phyloP scores from a whole-genome alignment of 441 rosid genomes.

The Isatis lusitanica region DNA sequence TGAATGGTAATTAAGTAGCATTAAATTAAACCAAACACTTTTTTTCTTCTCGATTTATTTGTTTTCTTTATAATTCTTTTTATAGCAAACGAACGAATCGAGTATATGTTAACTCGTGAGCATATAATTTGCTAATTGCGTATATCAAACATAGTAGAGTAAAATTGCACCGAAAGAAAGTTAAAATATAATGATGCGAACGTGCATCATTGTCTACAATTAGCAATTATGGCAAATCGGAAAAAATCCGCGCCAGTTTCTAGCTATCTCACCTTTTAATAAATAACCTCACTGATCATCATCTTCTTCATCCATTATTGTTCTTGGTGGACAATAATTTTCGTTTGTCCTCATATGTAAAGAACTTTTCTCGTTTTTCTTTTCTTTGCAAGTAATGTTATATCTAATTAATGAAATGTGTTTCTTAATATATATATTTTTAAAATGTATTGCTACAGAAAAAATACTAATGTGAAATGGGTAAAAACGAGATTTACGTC shows the following conservation, averaged over 20 bases:
- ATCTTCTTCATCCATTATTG: constrained; percentile 33
- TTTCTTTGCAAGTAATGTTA: neutral
- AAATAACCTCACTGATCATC: constrained; percentile 29
- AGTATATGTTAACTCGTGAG: constrained; percentile 22
- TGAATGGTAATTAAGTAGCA: constrained; percentile 19
- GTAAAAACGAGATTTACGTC: neutral
- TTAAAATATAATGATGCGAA: constrained; percentile 28
- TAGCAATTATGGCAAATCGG: constrained; percentile 30
- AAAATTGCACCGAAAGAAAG: constrained; percentile 31
- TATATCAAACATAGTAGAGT: neutral
- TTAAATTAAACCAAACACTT: neutral
- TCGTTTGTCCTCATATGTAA: constrained; percentile 29
- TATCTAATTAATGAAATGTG: neutral
- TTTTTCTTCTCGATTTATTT: neutral
- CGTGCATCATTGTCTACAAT: constrained; percentile 29
- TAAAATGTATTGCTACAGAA: neutral
- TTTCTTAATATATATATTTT: neutral
- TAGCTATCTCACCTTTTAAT: constrained; percentile 22
- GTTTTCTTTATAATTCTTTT: neutral
- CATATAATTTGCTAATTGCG: constrained; percentile 28
- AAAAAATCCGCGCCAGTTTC: constrained; percentile 13
- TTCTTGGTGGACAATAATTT: constrained; percentile 37
- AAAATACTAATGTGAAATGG: neutral
- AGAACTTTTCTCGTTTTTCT: neutral
- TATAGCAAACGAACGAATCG: neutral